Base-by-base conservation (phyloP, 352 stramenopile genomes). In the Pythium dissimile region DNA sequence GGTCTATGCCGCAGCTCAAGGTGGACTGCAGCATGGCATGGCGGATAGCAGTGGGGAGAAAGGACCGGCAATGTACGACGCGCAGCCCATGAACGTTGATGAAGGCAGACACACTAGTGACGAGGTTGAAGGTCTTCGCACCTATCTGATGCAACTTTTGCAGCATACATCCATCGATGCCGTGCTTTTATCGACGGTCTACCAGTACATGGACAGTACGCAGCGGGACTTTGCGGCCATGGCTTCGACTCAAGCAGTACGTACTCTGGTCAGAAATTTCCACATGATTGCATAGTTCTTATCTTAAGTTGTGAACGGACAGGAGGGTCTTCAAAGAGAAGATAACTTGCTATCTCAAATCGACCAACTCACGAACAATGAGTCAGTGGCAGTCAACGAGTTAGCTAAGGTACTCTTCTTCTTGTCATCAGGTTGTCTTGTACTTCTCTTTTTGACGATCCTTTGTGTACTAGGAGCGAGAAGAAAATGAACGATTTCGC, bases 391-490 rank as follows among this genome's bases (percentile, higher is more conserved):
- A 1, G 32, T 23, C 3, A 51, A 27, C n/a, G 65, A 72, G 15
- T 26, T 72, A 1, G 46, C 38, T 3, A 52, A 66, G 59, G 65
- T 69, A 45, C 21, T 37, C 26, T 46, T 21, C n/a, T 28, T 46
- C 6, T 44, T 30, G 34, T 21, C 2, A 15, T 41, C 12, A n/a
- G n/a, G n/a, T n/a, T n/a, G n/a, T n/a, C n/a, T n/a, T n/a, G n/a
- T n/a, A n/a, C n/a, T n/a, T n/a, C n/a, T n/a, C n/a, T n/a, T n/a
- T n/a, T n/a, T n/a, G n/a, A n/a, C n/a, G n/a, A 42, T 31, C 15
- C 6, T 32, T 23, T 8, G 8, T 48, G 8, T 21, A 5, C 18
- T 30, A 83, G 79, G 67, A 75, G 28, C 66, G 54, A 45, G 39
- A 50, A 47, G 38, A 63, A 20, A 54, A 26, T 12, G 62, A 56